A percentile compares a stretch with the other conserved stretches of the same genome.
Conservation (phyloP, 129 eudicot genomes). For the Ambrosia artemisiifolia region DNA sequence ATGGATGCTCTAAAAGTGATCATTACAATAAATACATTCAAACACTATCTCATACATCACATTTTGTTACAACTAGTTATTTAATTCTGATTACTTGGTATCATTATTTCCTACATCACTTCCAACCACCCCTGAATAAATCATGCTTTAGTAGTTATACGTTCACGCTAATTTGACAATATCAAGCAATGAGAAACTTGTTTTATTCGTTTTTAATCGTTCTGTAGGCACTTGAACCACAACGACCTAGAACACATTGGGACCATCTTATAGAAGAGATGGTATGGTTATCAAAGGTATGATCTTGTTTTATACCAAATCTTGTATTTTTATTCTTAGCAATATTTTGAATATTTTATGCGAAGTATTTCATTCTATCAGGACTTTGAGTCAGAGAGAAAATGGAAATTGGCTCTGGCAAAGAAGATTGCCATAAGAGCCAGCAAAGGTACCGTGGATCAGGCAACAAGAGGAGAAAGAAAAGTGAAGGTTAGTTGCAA, state of each 20-base stretch:
- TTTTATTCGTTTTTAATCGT: not conserved
- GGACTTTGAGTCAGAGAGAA: conserved; percentile 98
- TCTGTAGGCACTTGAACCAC: conserved; percentile 92
- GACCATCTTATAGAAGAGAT: conserved; percentile 98
- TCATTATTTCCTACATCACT: not conserved
- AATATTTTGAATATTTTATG: not conserved
- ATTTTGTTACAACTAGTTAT: not conserved
- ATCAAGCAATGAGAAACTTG: not conserved
- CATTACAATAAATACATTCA: not conserved
- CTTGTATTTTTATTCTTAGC: not conserved
- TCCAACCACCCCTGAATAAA: not conserved
- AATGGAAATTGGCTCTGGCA: conserved; percentile 82
- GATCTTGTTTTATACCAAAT: not conserved
- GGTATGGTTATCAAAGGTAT: conserved; percentile 56
- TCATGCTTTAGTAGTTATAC: not conserved
- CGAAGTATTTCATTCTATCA: conserved; percentile 16
- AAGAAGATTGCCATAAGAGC: conserved; percentile 90
- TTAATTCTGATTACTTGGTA: not conserved
- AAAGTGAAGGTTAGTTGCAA: conserved; percentile 63
- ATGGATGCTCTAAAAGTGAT: not conserved
- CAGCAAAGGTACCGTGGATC: conserved; percentile 96
- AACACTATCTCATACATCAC: not conserved
- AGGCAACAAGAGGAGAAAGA: conserved; percentile 91
- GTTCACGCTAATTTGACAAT: not conserved
- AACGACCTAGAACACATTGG: conserved; percentile 95